Evolutionary conservation across 495 filamentous ascomycete species (phyloP), one percentile per base, ranked within the genome.

Genomic region (Geoglossum glabrum): DNA sequence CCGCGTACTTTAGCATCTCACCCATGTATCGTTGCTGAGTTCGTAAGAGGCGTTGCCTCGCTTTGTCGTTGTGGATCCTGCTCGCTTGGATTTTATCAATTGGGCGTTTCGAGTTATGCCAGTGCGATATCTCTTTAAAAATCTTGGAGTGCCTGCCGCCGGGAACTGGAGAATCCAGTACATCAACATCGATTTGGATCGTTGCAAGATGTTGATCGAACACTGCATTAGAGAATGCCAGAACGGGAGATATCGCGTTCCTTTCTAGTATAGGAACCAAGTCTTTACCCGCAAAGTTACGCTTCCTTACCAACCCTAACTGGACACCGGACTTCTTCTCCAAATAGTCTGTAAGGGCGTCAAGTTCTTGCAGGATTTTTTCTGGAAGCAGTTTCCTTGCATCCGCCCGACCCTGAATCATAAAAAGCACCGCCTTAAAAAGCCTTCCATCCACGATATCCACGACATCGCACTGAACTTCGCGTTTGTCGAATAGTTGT

Each of bases 391-490:
- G 7, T 9, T 3, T n/a, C 9, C 17, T 15, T 4, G 25, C 21
- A 2, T 56, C 26, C 27, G 7, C 13, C n/a, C 10, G 8, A 21
- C 30, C 54, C 10, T 56, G 54, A 7, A 31, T 36, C 23, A n/a
- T n/a, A 28, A 43, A 36, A 36, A 56, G 31, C 23, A 69, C 58
- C 36, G 52, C 57, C 23, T 65, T 60, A 56, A 83, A 76, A 1
- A 86, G 61, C 45, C 79, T 71, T 19, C 83, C 84, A 62, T 87
- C 84, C n/a, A 86, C 57, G 10, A 81, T 64, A 63, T 87, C 84
- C 23, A 69, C 73, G 0, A 80, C 60, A 61, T 85, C 77, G 62
- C 72, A 78, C 27, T 50, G 46, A 38, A 62, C 10, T 8, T 50
- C 26, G 6, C 47, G 54, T 33, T 63, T 33, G 31, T 64, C 54